Evolutionary conservation across 2,329 filamentous ascomycete species (phyloP).

Genomic region (Davidsoniella neocaledoniae): DNA sequence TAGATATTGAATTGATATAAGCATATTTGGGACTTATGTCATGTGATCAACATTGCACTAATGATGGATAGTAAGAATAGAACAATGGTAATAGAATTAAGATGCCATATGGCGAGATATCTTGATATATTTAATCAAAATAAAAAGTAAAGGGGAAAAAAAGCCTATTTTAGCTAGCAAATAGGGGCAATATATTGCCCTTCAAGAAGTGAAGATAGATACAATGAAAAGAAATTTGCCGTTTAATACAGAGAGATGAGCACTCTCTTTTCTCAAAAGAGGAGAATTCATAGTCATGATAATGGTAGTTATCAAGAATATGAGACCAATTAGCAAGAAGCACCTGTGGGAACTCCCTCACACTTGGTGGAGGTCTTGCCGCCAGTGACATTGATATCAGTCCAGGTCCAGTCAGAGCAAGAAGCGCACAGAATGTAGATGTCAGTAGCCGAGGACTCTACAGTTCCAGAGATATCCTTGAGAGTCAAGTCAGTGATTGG

Average conservation of each 20-base stretch:
- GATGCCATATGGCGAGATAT: not conserved
- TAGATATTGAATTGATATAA: no score
- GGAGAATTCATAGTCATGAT: not conserved
- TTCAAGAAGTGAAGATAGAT: not conserved
- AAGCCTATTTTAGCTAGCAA: not conserved
- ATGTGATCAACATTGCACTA: not conserved
- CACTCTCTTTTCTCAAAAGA: not conserved
- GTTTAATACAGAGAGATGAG: no score
- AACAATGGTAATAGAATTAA: not conserved
- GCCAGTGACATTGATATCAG: slow-evolving; percentile 30
- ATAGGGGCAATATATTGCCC: not conserved
- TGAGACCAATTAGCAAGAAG: slow-evolving; percentile 6
- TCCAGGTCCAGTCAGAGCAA: slow-evolving; percentile 36
- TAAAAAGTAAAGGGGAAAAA: not conserved
- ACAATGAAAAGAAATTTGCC: not conserved
- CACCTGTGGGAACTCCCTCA: slow-evolving; percentile 16
- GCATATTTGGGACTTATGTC: no score
- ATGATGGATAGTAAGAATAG: not conserved
- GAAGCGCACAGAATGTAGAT: slow-evolving; percentile 37
- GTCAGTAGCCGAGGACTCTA: slow-evolving; percentile 23
- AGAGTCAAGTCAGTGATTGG: slow-evolving; percentile 34
- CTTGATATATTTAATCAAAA: not conserved
- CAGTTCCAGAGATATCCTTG: slow-evolving; percentile 26
- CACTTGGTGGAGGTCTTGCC: slow-evolving; percentile 25
- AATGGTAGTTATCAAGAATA: not conserved